Conservation (phyloP, 2,329 filamentous ascomycete species). For the Venturia aucupariae region DNA sequence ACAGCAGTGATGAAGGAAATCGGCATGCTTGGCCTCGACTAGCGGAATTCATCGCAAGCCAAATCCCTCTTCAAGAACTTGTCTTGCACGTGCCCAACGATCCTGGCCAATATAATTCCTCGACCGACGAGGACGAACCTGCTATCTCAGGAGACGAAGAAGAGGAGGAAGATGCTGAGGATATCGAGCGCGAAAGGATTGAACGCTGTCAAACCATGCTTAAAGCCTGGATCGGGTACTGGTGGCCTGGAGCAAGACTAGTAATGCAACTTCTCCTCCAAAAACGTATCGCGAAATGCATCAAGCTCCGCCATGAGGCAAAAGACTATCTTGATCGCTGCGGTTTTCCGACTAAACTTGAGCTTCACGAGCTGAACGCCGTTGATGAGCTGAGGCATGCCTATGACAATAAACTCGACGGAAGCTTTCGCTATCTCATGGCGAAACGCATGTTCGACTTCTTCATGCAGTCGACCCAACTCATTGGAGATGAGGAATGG, state of each 20-base stretch:
- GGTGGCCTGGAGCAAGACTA: constrained; percentile 2
- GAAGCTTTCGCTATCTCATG: background rate
- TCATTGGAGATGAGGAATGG: background rate
- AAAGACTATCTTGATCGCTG: background rate
- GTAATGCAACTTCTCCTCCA: background rate
- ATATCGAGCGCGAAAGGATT: background rate
- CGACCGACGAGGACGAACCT: background rate
- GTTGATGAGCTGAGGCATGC: background rate
- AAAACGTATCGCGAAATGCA: background rate
- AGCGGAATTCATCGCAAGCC: background rate
- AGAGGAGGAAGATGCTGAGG: background rate
- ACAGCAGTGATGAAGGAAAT: background rate
- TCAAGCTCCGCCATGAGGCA: background rate
- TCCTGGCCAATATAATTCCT: background rate
- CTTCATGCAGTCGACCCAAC: background rate
- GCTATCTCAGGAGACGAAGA: background rate
- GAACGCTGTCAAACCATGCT: background rate
- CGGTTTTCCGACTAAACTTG: too few species aligned
- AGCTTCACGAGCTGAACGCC: background rate
- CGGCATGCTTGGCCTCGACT: background rate
- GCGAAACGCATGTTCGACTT: background rate
- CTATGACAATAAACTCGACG: background rate
- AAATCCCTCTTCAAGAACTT: background rate
- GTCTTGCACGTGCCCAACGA: background rate
- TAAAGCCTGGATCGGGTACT: background rate